Evolutionary conservation across 306 rosid genomes (phyloP), one percentile per base, ranked within the genome.

Genomic region (Sicyos baderoa): DNA sequence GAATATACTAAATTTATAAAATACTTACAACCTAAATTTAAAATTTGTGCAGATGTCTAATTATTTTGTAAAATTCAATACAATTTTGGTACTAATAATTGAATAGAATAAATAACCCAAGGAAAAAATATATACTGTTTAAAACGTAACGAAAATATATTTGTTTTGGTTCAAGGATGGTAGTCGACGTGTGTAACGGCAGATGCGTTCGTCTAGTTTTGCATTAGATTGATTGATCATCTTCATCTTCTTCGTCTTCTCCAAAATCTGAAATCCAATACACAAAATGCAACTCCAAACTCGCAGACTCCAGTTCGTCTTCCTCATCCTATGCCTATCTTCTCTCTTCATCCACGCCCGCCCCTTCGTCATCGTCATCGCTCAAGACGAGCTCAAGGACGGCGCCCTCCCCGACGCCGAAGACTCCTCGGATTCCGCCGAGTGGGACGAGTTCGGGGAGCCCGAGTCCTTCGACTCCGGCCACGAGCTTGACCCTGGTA

Each of bases 361-460:
- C 10, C 87, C 86, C 23, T 81, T 76, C 61, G 82, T 93, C 61
- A 88, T 93, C 42, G 79, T 89, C 54, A 84, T 93, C 68, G 78
- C 98, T 0, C 89, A 82, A 65, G 99, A 93, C 17, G 96, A 93
- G 73, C 76, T 85, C 89, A 80, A 83, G 63, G 89, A 82, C 73
- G 70, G 68, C 21, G 14, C 82, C 12, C 8, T 48, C 22, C 3
- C 85, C 14, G 95, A 86, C 48, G 89, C 85, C n/a, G 95, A 86
- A 42, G 87, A 85, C 49, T 54, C 81, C 68, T 7, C 85, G 63
- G 91, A 88, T 54, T 74, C 86, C 4, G 54, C 83, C 52, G 94
- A 93, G 62, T 93, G 96, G 99, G 99, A 93, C 62, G 99, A 90
- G 68, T 86, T 93, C 70, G 90, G 91, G 27, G 91, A 86, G 47